Base-by-base conservation (phyloP, 1,284 basidiomycete species). In the Stereum hirsutum region DNA sequence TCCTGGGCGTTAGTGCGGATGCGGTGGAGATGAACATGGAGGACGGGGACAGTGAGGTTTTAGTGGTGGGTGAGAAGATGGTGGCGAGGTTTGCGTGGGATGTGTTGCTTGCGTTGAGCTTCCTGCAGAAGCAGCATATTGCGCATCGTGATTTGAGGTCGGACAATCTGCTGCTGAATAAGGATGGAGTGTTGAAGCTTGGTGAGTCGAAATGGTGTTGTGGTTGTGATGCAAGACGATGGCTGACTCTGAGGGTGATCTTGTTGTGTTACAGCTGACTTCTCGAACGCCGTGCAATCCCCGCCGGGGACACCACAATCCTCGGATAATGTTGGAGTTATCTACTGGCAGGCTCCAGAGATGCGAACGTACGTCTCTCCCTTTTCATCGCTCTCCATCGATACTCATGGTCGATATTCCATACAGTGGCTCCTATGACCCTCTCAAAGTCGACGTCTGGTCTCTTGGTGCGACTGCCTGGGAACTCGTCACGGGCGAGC, bases 271-370 rank as follows among this genome's bases (percentile, higher is more conserved):
- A 14, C 53, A 84, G 84, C 81, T 44, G 85, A 89, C 59, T 89
- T 89, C 59, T 85, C 85, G 3, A 79, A 69, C 46, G 84, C 83
- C 12, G 68, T 85, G 10, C 68, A 68, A 48, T 70, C 84, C 6
- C 57, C 73, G 15, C 56, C 58, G 24, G 64, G 70, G 6, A 60
- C 66, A 2, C 71, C 80, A 2, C 67, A 65, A 44, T 63, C 67
- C 26, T 66, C 63, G 19, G 84, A 84, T 36, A 57, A 60, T 15
- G 81, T 74, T 4, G 86, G 86, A 11, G 82, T 88, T 25, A 57
- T 78, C 19, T 88, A 80, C 63, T 89, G 85, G 85, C 85, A 87
- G 69, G 77, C 81, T 30, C 82, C 81, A 21, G 81, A 85, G 62
- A 66, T 84, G 47, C 70, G 80, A 61, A 65, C 55, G 81, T 83